A percentile compares a stretch with the other conserved stretches of the same genome.
phyloP scores from a whole-genome alignment of 495 filamentous ascomycete genomes.

The Aspergillus wentii region DNA sequence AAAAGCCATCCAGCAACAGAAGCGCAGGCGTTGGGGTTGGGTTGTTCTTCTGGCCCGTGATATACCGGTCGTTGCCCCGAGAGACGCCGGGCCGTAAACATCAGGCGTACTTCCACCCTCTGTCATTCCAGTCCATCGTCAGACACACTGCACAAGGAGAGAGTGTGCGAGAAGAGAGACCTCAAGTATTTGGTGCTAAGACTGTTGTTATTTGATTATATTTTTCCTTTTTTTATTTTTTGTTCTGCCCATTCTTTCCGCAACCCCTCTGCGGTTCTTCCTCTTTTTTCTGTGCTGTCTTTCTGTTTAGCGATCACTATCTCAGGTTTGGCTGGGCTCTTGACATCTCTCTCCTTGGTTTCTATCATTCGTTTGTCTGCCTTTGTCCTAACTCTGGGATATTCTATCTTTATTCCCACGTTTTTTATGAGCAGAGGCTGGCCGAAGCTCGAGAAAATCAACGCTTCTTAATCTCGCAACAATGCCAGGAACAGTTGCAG shows the following conservation, averaged over 20 bases:
- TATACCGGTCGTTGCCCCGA: constrained; percentile 36
- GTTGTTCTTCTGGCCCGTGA: no score
- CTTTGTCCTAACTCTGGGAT: neutral
- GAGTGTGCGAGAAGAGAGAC: no score
- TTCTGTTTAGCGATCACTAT: constrained; percentile 4
- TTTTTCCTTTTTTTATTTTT: no score
- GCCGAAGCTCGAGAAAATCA: constrained; percentile 29
- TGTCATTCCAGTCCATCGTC: constrained; percentile 20
- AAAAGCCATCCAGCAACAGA: no score
- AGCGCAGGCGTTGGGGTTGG: no score
- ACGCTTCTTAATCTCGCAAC: constrained; percentile 21
- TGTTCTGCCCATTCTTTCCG: constrained; percentile 14
- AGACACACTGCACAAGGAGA: no score
- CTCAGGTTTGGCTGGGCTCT: neutral
- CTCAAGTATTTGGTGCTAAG: no score
- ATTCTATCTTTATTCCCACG: constrained; percentile 10
- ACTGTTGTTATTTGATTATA: no score
- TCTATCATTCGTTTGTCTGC: constrained; percentile 7
- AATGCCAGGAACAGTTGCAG: constrained; percentile 59
- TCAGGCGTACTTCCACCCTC: constrained; percentile 10
- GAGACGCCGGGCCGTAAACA: constrained; percentile 42
- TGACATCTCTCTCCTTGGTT: constrained; percentile 7
- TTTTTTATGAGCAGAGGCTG: constrained; percentile 38
- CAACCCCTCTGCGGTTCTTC: constrained; percentile 4
- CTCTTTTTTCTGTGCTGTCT: constrained; percentile 10